Evolutionary conservation across 305 asterid genomes (phyloP).

Genomic region (Fraxinus albicans): DNA sequence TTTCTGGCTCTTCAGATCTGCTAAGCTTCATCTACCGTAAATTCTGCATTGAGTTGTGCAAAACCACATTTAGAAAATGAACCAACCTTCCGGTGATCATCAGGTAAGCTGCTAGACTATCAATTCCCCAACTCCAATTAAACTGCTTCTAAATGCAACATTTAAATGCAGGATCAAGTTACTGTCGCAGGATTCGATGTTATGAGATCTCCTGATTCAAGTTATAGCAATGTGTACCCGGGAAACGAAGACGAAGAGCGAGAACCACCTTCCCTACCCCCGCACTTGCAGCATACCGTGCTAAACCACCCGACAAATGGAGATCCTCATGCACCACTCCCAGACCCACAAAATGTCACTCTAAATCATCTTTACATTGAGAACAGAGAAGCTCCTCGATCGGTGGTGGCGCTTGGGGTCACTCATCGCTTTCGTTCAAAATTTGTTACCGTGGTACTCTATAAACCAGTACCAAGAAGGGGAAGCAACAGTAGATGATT

Average conservation of each 20-base stretch:
- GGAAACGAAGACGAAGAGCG: constrained; percentile 68
- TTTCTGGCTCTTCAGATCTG: constrained; percentile 34
- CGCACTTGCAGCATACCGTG: constrained; percentile 65
- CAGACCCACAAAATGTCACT: constrained; percentile 62
- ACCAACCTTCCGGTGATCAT: constrained; percentile 42
- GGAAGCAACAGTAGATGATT: constrained; percentile 30
- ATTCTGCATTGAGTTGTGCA: neutral
- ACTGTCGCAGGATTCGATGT: constrained; percentile 75
- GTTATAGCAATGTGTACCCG: constrained; percentile 69
- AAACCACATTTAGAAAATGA: constrained; percentile 34
- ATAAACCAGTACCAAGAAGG: constrained; percentile 82
- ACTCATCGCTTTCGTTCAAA: constrained; percentile 88
- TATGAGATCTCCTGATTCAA: constrained; percentile 75
- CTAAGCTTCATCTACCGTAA: constrained; percentile 3
- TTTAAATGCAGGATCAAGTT: constrained; percentile 55
- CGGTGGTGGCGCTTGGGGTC: constrained; percentile 75
- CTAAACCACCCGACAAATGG: constrained; percentile 50
- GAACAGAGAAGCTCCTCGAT: constrained; percentile 59
- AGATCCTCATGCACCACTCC: constrained; percentile 49
- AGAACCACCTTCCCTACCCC: constrained; percentile 69
- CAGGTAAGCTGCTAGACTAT: constrained; percentile 44
- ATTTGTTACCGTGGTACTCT: constrained; percentile 76
- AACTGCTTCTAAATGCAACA: constrained; percentile 1
- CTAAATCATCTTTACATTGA: constrained; percentile 90
- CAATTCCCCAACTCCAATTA: neutral